Percentiles rank a stretch among this genome's conserved stretches.
These are phyloP conservation scores for Exophiala sp. DNA, from an alignment of 2,329 filamentous ascomycete genomes.

Conservation along the genomic window DNA sequence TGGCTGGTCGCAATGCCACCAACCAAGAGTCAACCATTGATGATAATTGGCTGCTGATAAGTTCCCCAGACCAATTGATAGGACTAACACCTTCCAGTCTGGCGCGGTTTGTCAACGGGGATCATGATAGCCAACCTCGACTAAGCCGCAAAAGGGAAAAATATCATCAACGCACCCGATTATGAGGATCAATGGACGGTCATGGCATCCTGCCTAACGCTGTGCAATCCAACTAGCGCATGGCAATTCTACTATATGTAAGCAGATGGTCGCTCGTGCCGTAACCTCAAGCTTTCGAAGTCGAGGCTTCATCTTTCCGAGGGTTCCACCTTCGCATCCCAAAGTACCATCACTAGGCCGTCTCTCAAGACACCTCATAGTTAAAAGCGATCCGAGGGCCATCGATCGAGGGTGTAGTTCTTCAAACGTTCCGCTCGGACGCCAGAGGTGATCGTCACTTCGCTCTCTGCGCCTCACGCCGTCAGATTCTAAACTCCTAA, in stretches of 20 bases:
- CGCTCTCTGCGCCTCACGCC: not conserved
- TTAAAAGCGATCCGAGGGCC: not conserved
- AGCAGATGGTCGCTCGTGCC: no score
- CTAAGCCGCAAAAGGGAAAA: conserved; percentile 12
- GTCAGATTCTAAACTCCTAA: not conserved
- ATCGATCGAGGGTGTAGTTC: not conserved
- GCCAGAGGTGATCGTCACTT: no score
- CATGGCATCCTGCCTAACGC: not conserved
- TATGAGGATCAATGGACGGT: not conserved
- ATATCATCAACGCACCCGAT: conserved; percentile 1
- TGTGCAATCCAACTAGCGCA: not conserved
- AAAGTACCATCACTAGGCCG: no score
- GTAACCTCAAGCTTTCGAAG: not conserved
- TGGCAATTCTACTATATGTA: not conserved
- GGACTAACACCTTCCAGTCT: not conserved
- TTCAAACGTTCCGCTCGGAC: no score
- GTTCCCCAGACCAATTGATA: not conserved
- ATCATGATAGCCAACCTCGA: not conserved
- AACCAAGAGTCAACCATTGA: not conserved
- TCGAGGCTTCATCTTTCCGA: not conserved
- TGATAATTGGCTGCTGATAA: not conserved
- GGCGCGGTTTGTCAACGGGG: not conserved
- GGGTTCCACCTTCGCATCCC: not conserved
- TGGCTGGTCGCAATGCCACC: not conserved
- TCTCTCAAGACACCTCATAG: no score